Percentiles rank a stretch among this genome's conserved stretches.
These are phyloP conservation scores for Cytospora chrysosperma DNA, from an alignment of 2,329 filamentous ascomycete genomes.

Conservation along the genomic window DNA sequence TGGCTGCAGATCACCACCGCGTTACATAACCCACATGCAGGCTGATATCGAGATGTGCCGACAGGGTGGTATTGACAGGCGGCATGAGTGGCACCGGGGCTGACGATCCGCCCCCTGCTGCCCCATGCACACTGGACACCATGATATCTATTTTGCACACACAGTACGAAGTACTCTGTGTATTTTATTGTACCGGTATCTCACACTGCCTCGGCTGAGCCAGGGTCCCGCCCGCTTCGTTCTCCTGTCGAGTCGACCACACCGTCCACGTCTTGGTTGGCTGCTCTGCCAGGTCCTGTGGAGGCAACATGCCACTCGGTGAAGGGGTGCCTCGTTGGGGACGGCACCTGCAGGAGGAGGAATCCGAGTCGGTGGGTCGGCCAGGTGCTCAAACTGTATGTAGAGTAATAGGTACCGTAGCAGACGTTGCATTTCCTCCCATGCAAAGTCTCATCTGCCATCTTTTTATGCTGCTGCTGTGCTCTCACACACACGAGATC, in stretches of 20 bases:
- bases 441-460: background rate
- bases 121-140: background rate
- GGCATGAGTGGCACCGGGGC: background rate
- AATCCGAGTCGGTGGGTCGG: background rate
- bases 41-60: background rate
- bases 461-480: background rate
- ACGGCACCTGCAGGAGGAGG: too few relatives aligned
- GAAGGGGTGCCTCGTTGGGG: background rate
- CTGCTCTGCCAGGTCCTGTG: background rate
- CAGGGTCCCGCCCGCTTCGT: background rate
- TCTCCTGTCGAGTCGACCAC: background rate
- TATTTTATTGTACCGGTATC: conserved; percentile 10
- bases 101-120: background rate
- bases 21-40: background rate
- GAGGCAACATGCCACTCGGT: background rate
- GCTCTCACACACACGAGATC: background rate
- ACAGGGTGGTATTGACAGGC: background rate
- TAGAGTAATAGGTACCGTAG: too few relatives aligned
- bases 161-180: conserved; percentile 23
- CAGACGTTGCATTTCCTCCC: background rate
- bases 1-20: background rate
- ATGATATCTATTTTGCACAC: background rate
- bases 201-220: background rate
- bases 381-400: background rate
- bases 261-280: background rate